Conservation (phyloP, 2,329 filamentous ascomycete genomes). For the Ceratocystiopsis sp. region DNA sequence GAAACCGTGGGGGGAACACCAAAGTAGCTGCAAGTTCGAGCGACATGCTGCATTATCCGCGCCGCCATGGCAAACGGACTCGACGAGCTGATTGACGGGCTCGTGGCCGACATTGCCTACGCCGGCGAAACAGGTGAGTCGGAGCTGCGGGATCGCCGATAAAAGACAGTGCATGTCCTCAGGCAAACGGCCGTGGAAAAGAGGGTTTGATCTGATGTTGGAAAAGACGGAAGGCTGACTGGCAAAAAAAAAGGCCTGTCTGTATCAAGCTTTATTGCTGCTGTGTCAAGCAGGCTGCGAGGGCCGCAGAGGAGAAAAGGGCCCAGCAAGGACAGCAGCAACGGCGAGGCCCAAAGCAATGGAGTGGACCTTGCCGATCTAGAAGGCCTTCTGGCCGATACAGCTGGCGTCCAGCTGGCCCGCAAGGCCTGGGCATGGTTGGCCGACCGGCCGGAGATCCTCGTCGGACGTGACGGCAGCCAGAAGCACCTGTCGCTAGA, state of each 20-base stretch:
- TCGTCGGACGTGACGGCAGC: slow-evolving; percentile 18
- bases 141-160: background rate
- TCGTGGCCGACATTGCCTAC: slow-evolving; percentile 27
- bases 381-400: background rate
- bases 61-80: slow-evolving; percentile 21
- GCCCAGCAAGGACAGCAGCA: background rate
- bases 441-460: slow-evolving; percentile 22
- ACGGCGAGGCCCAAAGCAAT: no score
- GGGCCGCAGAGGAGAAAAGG: background rate
- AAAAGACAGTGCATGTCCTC: slow-evolving; percentile 1
- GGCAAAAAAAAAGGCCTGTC: slow-evolving; percentile 9
- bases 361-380: no score
- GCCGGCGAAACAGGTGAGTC: slow-evolving; percentile 24
- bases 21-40: no score
- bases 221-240: background rate
- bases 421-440: slow-evolving; percentile 26
- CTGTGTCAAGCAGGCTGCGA: slow-evolving; percentile 8
- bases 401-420: slow-evolving; percentile 13
- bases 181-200: background rate
- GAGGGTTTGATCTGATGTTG: background rate
- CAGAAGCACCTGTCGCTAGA: slow-evolving; percentile 23
- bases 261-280: slow-evolving; percentile 9
- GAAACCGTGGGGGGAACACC: no score
- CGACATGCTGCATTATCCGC: background rate
- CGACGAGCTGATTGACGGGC: slow-evolving; percentile 27